Percentiles rank a stretch among this genome's conserved stretches.
These are phyloP conservation scores for Trichoderma sp. DNA, from an alignment of 2,329 filamentous ascomycete genomes.

Conservation along the genomic window DNA sequence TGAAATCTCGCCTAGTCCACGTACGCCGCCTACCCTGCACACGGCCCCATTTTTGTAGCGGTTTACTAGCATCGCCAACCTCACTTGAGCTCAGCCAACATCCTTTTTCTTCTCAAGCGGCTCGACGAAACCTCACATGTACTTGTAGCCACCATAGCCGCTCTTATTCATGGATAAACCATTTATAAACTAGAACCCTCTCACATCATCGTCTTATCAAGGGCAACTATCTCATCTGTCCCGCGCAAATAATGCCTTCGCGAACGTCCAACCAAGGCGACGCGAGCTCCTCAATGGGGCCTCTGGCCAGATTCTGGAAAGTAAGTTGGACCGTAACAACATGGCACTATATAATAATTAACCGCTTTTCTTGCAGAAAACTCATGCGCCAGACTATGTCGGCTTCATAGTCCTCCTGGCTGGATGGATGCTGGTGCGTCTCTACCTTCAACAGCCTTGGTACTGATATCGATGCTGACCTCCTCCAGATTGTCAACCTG, in stretches of 20 bases:
- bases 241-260: slow-evolving; percentile 34
- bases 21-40: slow-evolving; percentile 12
- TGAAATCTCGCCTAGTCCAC: neutral
- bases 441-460: neutral
- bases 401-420: slow-evolving; percentile 72
- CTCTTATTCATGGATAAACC: neutral
- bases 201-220: neutral
- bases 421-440: slow-evolving; percentile 65
- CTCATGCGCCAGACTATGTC: slow-evolving; percentile 87
- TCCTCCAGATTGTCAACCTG: slow-evolving; percentile 37
- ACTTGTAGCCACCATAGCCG: neutral
- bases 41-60: neutral
- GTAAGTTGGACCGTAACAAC: slow-evolving; percentile 37
- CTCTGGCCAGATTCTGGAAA: slow-evolving; percentile 52
- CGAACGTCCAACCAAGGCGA: slow-evolving; percentile 31
- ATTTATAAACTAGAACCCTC: neutral
- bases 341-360: neutral
- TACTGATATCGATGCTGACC: neutral
- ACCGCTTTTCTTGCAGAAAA: slow-evolving; percentile 56
- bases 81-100: neutral
- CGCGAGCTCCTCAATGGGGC: slow-evolving; percentile 34
- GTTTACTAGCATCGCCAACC: neutral
- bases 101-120: neutral
- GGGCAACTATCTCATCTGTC: neutral
- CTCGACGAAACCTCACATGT: neutral